Evolutionary conservation across 345 rosid species (phyloP).

Genomic region (Raphanus sativus): DNA sequence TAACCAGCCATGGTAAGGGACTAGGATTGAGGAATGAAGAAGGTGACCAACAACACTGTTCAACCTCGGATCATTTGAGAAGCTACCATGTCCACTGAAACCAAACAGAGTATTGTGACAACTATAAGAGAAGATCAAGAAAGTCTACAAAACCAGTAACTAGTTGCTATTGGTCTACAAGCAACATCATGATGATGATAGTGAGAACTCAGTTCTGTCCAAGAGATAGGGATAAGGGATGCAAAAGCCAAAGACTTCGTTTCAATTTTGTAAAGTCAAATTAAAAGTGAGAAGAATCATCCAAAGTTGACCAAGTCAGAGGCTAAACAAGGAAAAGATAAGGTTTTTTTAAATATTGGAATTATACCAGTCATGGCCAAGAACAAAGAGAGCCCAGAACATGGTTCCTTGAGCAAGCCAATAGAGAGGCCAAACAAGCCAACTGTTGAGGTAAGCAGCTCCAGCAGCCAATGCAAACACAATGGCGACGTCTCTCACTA

Average conservation of each 20-base stretch:
- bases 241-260: neutral
- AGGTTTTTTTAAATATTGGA: neutral
- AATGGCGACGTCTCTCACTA: constrained; percentile 67
- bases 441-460: constrained; percentile 62
- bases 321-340: neutral
- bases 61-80: constrained; percentile 59
- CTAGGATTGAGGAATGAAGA: constrained; percentile 81
- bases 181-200: constrained; percentile 35
- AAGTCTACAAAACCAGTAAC: constrained; percentile 8
- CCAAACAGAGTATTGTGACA: neutral
- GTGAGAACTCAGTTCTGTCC: neutral
- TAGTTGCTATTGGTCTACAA: constrained; percentile 16
- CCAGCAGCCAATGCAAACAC: constrained; percentile 76
- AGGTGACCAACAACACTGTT: constrained; percentile 77
- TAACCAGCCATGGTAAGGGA: constrained; percentile 95
- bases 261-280: constrained; percentile 6
- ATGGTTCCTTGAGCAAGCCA: constrained; percentile 94
- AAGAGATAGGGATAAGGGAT: constrained; percentile 3
- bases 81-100: constrained; percentile 90
- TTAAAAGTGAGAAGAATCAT: constrained; percentile 7
- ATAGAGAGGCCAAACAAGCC: constrained; percentile 90
- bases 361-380: constrained; percentile 88
- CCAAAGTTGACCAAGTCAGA: constrained; percentile 28
- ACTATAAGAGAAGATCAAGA: constrained; percentile 9
- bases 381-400: constrained; percentile 98